phyloP scores from a whole-genome alignment of 768 basidiomycete genomes.

The Naganishia randhawae region DNA sequence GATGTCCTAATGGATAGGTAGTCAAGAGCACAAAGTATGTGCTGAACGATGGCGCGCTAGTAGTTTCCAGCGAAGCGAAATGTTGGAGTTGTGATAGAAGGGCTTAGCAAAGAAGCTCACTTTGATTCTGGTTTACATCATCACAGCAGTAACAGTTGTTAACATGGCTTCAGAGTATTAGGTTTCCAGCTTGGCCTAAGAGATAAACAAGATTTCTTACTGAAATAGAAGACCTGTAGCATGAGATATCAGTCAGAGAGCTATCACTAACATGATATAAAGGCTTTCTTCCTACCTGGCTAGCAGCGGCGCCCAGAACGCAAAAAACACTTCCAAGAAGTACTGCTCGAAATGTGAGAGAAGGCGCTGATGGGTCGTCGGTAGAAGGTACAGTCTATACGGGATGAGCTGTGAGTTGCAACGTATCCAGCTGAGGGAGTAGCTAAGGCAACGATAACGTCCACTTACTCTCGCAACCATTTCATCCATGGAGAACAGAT shows the following conservation, averaged over 20 bases:
- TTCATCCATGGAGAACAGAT: conserved; percentile 33
- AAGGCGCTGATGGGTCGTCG: conserved; percentile 48
- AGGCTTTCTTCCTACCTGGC: conserved; percentile 29
- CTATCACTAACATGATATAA: neutral
- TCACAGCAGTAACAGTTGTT: neutral
- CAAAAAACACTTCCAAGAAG: conserved; percentile 49
- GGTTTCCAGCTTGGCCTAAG: neutral
- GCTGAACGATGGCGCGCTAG: conserved; percentile 45
- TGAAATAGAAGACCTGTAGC: conserved; percentile 49
- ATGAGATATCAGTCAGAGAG: neutral
- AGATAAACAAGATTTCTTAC: conserved; percentile 21
- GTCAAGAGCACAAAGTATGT: conserved; percentile 49
- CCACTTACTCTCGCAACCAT: conserved; percentile 43
- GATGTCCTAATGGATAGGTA: conserved; percentile 49
- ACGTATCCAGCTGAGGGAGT: neutral
- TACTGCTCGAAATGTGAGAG: conserved; percentile 46
- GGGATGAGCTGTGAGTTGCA: neutral
- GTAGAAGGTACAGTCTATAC: conserved; percentile 46
- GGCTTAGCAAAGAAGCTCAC: neutral
- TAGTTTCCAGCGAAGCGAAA: neutral
- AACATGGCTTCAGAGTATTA: neutral
- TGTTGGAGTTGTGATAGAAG: neutral
- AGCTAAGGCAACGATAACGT: neutral
- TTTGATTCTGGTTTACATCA: conserved; percentile 25
- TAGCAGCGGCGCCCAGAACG: conserved; percentile 46